phyloP scores from a whole-genome alignment of 208 protist species.

The Borovskyia barvae region DNA sequence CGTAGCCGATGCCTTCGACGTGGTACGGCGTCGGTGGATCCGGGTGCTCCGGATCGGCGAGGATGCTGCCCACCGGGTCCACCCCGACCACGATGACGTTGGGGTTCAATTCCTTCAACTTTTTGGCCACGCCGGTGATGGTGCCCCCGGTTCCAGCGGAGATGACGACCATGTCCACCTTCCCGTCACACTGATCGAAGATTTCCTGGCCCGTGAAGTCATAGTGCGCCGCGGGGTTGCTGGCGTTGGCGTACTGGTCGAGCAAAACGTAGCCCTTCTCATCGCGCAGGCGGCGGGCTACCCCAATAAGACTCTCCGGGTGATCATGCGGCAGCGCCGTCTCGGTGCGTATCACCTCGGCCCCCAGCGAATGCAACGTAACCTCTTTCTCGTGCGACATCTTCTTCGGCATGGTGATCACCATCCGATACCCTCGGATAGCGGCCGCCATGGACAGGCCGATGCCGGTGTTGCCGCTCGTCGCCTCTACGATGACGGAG shows the following conservation, averaged over 20 bases:
- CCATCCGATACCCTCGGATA: conserved; percentile 94
- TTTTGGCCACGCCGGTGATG: conserved; percentile 92
- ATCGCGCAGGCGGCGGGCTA: conserved; percentile 89
- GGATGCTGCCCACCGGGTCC: conserved; percentile 95
- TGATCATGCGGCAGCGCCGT: conserved; percentile 94
- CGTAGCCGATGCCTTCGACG: conserved; percentile 98
- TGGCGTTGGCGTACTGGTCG: conserved; percentile 96
- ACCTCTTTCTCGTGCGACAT: conserved; percentile 98
- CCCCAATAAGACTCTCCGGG: conserved; percentile 95
- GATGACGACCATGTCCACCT: conserved; percentile 96
- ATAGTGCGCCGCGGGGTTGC: conserved; percentile 96
- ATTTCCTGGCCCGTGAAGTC: conserved; percentile 96
- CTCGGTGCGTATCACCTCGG: conserved; percentile 96
- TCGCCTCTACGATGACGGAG: conserved; percentile 96
- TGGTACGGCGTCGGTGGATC: conserved; percentile 64
- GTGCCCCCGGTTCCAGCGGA: conserved; percentile 97
- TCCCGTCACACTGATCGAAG: conserved; percentile 91
- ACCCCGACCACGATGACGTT: conserved; percentile 93
- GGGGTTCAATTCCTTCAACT: conserved; percentile 60
- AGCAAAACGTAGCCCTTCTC: conserved; percentile 96
- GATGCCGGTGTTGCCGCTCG: conserved; percentile 96
- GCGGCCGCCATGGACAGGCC: conserved; percentile 95
- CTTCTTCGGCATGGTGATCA: conserved; percentile 98
- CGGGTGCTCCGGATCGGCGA: conserved; percentile 88
- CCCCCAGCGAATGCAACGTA: conserved; percentile 91